Evolutionary conservation across 495 filamentous ascomycete genomes (phyloP).

Genomic region (Amniculicola lignicola): DNA sequence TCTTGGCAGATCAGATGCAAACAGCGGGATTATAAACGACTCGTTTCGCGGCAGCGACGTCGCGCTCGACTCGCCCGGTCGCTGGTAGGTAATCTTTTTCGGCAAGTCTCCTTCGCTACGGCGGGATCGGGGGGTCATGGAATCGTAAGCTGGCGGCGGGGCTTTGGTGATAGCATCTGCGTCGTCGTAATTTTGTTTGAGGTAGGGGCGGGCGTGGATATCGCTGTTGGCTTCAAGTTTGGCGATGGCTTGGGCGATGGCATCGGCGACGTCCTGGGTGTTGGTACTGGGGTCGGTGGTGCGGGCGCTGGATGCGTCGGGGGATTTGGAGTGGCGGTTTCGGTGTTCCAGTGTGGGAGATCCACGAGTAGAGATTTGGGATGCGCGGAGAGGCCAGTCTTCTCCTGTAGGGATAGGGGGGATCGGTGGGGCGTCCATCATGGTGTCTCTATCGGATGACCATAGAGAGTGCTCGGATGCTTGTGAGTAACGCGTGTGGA

Average conservation of each 20-base stretch:
- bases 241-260: constrained; percentile 13
- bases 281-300: neutral
- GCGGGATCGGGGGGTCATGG: neutral
- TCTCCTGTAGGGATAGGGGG: constrained; percentile 3
- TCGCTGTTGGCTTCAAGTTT: constrained; percentile 22
- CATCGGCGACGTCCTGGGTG: constrained; percentile 2
- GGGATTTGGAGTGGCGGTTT: neutral
- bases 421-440: constrained; percentile 6
- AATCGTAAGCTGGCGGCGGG: constrained; percentile 10
- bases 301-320: neutral
- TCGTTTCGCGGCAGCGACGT: neutral
- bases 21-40: neutral
- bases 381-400: constrained; percentile 28
- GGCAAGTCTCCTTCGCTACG: neutral
- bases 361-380: constrained; percentile 4
- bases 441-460: constrained; percentile 9
- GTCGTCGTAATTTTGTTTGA: too few relatives aligned
- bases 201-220: neutral
- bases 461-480: neutral
- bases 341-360: constrained; percentile 15
- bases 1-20: neutral
- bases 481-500: neutral
- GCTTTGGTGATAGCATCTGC: neutral
- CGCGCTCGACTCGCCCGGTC: neutral
- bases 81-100: neutral